Conservation (phyloP, 768 basidiomycete genomes). For the Postia placenta region DNA sequence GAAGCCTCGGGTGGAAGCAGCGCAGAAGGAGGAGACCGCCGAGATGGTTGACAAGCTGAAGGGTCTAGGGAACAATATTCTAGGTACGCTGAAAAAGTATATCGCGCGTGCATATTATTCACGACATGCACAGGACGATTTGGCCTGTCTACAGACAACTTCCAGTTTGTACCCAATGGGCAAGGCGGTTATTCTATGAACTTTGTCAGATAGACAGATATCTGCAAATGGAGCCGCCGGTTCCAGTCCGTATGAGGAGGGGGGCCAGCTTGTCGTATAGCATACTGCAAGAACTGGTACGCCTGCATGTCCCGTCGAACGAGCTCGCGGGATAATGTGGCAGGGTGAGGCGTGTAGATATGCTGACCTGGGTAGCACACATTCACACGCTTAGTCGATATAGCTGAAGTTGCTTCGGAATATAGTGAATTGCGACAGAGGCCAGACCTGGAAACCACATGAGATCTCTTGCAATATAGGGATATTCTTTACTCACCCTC, state of each 20-base stretch:
- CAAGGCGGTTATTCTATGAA: constrained; percentile 96
- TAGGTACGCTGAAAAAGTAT: constrained; percentile 46
- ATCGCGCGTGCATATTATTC: neutral
- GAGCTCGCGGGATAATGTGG: neutral
- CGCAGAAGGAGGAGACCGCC: constrained; percentile 79
- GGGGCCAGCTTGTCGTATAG: no score
- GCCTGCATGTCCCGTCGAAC: neutral
- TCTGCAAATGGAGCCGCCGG: no score
- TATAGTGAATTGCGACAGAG: constrained; percentile 14
- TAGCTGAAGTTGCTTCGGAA: constrained; percentile 27
- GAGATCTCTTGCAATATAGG: neutral
- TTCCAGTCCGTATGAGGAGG: no score
- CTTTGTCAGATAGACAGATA: constrained; percentile 39
- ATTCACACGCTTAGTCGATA: no score
- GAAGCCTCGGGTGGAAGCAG: constrained; percentile 63
- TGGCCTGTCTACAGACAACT: constrained; percentile 92
- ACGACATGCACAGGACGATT: constrained; percentile 61
- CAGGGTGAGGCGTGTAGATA: neutral
- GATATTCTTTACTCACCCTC: constrained; percentile 40
- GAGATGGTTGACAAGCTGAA: constrained; percentile 95
- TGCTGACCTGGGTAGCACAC: no score
- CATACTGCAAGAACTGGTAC: no score
- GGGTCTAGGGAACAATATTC: constrained; percentile 81
- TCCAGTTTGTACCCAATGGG: constrained; percentile 91
- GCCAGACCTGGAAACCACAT: constrained; percentile 21